phyloP scores from a whole-genome alignment of 1,284 basidiomycete species.

The Vanrija sp. region DNA sequence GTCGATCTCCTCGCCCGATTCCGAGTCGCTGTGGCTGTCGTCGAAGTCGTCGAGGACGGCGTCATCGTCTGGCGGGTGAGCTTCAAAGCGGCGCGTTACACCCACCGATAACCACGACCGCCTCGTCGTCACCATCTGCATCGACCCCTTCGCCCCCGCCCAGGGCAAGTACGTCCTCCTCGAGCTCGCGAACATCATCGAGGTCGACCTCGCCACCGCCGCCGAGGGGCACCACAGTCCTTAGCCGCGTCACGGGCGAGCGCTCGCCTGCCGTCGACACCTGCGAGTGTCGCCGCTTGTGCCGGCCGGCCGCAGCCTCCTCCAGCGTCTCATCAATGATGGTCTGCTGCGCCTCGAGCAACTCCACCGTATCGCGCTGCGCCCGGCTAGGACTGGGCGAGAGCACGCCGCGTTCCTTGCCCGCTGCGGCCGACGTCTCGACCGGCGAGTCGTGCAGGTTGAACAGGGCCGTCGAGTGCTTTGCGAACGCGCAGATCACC shows the following conservation, averaged over 20 bases:
- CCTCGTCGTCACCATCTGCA: no score
- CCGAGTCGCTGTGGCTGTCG: conserved; percentile 10
- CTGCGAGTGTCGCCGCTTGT: not conserved
- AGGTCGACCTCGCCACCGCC: not conserved
- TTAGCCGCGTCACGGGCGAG: no score
- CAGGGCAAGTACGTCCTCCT: not conserved
- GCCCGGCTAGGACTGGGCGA: conserved; percentile 1
- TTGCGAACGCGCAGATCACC: conserved; percentile 50
- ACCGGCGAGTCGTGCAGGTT: conserved; percentile 64
- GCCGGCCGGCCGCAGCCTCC: not conserved
- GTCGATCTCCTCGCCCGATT: conserved; percentile 38
- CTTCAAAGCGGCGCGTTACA: no score
- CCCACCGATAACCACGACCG: no score
- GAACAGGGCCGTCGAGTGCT: conserved; percentile 73
- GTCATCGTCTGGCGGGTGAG: not conserved
- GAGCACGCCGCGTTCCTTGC: conserved; percentile 3
- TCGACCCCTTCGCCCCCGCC: no score
- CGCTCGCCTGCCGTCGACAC: not conserved
- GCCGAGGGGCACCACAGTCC: not conserved
- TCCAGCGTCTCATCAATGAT: not conserved
- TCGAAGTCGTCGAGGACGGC: conserved; percentile 1
- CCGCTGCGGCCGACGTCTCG: conserved; percentile 4
- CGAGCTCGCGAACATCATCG: not conserved
- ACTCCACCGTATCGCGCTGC: no score
- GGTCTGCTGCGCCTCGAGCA: no score